These are phyloP conservation scores for Annona cherimola DNA, from an alignment of 164 flowering plant genomes.

Conservation along the genomic window DNA sequence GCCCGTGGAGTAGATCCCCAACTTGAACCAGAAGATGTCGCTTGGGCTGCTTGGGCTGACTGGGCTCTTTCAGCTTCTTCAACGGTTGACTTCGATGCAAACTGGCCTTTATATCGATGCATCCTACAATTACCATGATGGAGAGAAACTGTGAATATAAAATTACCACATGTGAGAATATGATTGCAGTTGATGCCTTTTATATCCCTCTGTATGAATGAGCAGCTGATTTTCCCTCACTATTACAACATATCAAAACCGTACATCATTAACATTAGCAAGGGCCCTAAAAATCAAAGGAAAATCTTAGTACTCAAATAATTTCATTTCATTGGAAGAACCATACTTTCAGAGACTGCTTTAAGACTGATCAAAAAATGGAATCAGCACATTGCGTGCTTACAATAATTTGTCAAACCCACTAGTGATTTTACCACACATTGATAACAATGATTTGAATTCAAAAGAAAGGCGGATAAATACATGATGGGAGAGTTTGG, in stretches of 20 bases:
- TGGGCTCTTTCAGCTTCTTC: conserved; percentile 3
- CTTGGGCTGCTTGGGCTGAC: background rate
- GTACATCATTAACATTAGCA: background rate
- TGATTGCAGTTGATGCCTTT: no score
- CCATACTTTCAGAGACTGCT: no score
- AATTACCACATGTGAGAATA: background rate
- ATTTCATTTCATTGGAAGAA: background rate
- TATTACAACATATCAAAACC: background rate
- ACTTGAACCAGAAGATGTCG: conserved; percentile 1
- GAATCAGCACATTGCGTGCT: no score
- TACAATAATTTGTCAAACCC: no score
- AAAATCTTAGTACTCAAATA: background rate
- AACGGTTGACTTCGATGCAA: conserved; percentile 8
- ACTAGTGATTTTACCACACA: no score
- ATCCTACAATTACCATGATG: conserved; percentile 1
- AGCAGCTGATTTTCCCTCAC: background rate
- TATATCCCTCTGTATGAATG: background rate
- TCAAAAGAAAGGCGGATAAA: no score
- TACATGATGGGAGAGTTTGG: no score
- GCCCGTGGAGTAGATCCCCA: background rate
- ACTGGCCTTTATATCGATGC: conserved; percentile 16
- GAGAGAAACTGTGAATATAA: background rate
- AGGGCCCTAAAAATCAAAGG: background rate
- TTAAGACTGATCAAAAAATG: no score
- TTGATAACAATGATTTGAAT: no score